Percentiles rank a stretch among this genome's conserved stretches.
Conservation (phyloP, 257 asterid genomes). For the Coffea canephora region DNA sequence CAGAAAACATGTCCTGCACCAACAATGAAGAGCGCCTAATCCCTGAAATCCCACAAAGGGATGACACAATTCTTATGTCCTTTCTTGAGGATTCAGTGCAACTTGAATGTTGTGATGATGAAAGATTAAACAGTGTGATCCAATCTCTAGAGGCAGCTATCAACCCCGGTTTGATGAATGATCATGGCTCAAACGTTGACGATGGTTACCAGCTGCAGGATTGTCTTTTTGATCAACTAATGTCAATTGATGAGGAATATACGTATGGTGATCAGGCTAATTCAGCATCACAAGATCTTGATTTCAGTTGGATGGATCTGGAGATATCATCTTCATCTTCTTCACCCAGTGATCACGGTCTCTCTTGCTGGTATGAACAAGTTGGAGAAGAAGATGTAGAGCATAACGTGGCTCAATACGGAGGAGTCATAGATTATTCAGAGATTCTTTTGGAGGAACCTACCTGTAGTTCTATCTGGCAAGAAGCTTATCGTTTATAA, state of each 20-base stretch:
- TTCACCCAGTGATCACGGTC: not conserved
- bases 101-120: constrained; percentile 17
- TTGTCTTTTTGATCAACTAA: not conserved
- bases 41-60: not conserved
- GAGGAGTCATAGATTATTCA: constrained; percentile 5
- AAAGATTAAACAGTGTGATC: constrained; percentile 19
- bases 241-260: not conserved
- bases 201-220: not conserved
- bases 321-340: constrained; percentile 10
- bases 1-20: not conserved
- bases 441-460: constrained; percentile 13
- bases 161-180: constrained; percentile 4
- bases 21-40: not conserved
- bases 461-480: constrained; percentile 21
- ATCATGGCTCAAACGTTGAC: not conserved
- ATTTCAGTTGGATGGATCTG: constrained; percentile 20
- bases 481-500: constrained; percentile 10
- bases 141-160: constrained; percentile 26
- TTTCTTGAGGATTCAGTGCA: constrained; percentile 20
- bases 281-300: constrained; percentile 9
- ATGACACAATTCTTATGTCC: constrained; percentile 19
- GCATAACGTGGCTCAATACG: constrained; percentile 12
- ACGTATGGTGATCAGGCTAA: not conserved
- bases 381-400: constrained; percentile 1
- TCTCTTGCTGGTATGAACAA: constrained; percentile 13